Percentiles rank a stretch among this genome's conserved stretches.
These are phyloP conservation scores for Corchorus capsularis DNA, from an alignment of 345 rosid species.

Conservation along the genomic window DNA sequence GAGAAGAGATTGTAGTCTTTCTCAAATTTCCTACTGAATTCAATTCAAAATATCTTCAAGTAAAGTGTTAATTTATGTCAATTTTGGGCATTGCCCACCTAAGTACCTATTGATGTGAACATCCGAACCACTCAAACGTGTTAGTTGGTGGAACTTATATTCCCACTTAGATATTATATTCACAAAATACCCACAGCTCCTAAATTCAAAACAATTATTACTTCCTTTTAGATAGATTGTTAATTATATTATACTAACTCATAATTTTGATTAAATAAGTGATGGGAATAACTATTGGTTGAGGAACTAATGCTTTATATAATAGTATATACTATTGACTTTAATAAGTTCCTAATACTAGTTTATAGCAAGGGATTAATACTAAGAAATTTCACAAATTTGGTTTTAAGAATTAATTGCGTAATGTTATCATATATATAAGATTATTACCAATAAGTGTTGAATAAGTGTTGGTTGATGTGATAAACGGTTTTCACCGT, in stretches of 20 bases:
- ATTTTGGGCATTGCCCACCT: conserved; percentile 6
- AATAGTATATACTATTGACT: background rate
- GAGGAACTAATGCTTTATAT: background rate
- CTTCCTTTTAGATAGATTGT: background rate
- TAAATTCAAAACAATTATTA: background rate
- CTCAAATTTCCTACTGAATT: background rate
- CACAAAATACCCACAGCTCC: background rate
- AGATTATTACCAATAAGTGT: too few species aligned
- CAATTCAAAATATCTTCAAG: background rate
- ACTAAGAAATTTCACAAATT: background rate
- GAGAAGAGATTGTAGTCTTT: too few species aligned
- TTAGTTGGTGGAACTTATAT: conserved; percentile 4
- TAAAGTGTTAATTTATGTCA: background rate
- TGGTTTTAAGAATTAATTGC: background rate
- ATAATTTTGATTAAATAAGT: too few species aligned
- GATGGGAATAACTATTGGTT: too few species aligned
- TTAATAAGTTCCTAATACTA: background rate
- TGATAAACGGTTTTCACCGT: too few species aligned
- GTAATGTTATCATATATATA: background rate
- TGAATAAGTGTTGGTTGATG: too few species aligned
- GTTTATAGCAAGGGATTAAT: background rate
- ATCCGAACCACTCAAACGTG: conserved; percentile 2
- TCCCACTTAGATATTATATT: background rate
- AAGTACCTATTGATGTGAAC: background rate
- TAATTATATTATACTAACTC: background rate